Evolutionary conservation across 2,329 filamentous ascomycete genomes (phyloP).

Genomic region (Stagonosporopsis chrysanthemi): DNA sequence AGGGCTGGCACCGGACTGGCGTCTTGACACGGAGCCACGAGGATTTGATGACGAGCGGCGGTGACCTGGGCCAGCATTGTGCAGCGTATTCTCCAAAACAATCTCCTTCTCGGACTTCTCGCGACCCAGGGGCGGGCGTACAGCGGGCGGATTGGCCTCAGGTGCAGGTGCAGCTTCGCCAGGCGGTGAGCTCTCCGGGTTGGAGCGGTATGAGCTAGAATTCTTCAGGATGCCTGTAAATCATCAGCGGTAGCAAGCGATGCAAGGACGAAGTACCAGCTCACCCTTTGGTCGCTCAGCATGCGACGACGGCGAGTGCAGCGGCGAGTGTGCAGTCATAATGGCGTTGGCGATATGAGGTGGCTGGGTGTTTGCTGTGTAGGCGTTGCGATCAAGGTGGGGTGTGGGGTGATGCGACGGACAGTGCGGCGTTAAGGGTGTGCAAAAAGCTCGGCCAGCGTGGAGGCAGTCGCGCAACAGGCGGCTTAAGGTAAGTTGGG

Average conservation of each 20-base stretch:
- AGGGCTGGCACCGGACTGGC: conserved; percentile 67
- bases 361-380: conserved; percentile 15
- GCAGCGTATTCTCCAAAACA: conserved; percentile 90
- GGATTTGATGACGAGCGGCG: conserved; percentile 81
- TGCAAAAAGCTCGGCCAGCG: conserved; percentile 5
- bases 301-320: conserved; percentile 47
- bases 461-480: not conserved
- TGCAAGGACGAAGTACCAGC: conserved; percentile 8
- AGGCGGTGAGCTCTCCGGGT: conserved; percentile 55
- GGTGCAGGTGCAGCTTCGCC: conserved; percentile 44
- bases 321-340: conserved; percentile 48
- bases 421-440: not conserved
- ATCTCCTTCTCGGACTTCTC: conserved; percentile 81
- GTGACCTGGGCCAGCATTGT: conserved; percentile 83
- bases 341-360: conserved; percentile 19
- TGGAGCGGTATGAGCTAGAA: conserved; percentile 67
- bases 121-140: conserved; percentile 55
- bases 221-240: conserved; percentile 90
- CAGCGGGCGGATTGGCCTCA: conserved; percentile 39
- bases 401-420: conserved; percentile 10
- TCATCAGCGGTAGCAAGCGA: conserved; percentile 20
- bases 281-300: conserved; percentile 56
- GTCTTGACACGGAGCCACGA: conserved; percentile 72
- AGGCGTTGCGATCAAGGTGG: conserved; percentile 21
- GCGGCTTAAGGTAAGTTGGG: conserved; percentile 1